Base-by-base conservation (phyloP, 23 red algal genomes). In the Gracilariopsis chorda region DNA sequence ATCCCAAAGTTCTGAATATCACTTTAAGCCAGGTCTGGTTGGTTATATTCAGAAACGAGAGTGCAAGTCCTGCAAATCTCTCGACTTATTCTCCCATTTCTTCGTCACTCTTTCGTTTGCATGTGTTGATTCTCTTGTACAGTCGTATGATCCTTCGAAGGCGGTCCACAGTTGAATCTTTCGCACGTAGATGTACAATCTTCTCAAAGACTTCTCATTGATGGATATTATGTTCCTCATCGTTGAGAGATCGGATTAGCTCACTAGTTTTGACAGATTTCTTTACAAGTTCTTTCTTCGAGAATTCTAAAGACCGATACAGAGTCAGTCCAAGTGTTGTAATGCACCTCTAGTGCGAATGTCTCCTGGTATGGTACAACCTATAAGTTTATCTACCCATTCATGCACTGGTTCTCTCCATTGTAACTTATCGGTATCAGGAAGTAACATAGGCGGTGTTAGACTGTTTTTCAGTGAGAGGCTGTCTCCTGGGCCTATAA, bases 251-350 rank as follows among this genome's bases (percentile, higher is more conserved):
- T 28, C 56, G n/a, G 9, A 57, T 7, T 4, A 59, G 77, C 41
- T 82, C 48, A 33, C 47, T 21, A 2, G 46, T 82, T 23, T 36
- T 57, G 3, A 82, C n/a, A 14, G 77, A n/a, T 60, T 58, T 82
- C 48, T 82, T 82, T 2, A 59, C 77, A 8, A 59, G 19, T 35
- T 58, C 48, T 34, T 82, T 82, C 77, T 82, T 82, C 33, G 33
- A 27, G 51, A 82, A 56, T 58, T 82, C 77, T 28, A 58, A 51
- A 13, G 46, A 82, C 2, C 24, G 47, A 36, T 57, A 82, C 10
- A 82, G 34, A 9, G 10, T 60, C 9, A 82, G 47, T 7, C 77
- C 48, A 2, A 82, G 17, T 8, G 77, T 56, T 35, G 49, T 51
- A 4, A 11, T n/a, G n/a, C n/a, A n/a, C n/a, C n/a, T n/a, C n/a